These are phyloP conservation scores for Hondaea fermentalgiana DNA, from an alignment of 108 stramenopile genomes.

Conservation along the genomic window DNA sequence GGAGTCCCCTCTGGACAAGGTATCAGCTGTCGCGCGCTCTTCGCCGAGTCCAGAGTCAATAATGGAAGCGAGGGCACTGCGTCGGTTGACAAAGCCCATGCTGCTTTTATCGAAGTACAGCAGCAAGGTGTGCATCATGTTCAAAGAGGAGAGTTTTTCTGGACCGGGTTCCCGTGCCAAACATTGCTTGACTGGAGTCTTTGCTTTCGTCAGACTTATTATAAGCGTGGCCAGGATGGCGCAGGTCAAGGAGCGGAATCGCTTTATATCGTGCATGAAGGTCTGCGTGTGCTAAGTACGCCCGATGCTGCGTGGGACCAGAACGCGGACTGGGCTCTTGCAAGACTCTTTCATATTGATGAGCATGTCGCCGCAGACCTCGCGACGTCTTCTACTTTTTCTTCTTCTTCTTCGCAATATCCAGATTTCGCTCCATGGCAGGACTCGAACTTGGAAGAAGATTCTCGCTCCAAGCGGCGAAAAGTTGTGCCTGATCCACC, in stretches of 20 bases:
- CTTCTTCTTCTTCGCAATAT: too few relatives aligned
- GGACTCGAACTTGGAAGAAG: not conserved
- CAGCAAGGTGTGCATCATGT: too few relatives aligned
- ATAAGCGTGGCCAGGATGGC: not conserved
- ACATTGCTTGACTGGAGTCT: not conserved
- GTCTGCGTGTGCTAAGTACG: not conserved
- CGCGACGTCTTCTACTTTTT: not conserved
- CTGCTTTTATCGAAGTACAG: too few relatives aligned
- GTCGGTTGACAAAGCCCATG: too few relatives aligned
- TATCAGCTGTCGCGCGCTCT: too few relatives aligned
- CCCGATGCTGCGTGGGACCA: not conserved
- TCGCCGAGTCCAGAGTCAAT: too few relatives aligned
- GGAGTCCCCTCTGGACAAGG: too few relatives aligned
- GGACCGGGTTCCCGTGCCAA: too few relatives aligned
- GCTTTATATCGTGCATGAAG: not conserved
- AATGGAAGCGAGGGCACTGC: too few relatives aligned
- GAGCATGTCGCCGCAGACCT: not conserved
- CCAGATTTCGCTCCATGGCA: too few relatives aligned
- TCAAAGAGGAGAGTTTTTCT: too few relatives aligned
- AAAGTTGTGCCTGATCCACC: not conserved
- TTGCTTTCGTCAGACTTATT: not conserved
- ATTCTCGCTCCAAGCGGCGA: not conserved
- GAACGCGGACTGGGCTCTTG: not conserved
- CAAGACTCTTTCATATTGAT: not conserved
- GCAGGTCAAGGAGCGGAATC: not conserved